phyloP scores from a whole-genome alignment of 768 basidiomycete genomes.

The Russula brevipes region DNA sequence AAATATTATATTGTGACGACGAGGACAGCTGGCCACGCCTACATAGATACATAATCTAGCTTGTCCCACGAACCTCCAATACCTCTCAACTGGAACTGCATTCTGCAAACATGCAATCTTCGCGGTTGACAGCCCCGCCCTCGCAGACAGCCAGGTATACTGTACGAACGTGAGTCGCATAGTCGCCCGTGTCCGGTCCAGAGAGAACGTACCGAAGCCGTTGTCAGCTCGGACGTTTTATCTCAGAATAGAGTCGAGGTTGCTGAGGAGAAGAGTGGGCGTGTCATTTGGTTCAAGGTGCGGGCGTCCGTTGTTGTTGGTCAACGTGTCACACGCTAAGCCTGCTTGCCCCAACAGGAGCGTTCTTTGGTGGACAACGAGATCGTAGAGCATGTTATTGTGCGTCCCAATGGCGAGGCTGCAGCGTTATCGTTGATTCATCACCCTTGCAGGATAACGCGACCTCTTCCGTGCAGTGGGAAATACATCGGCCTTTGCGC shows the following conservation, averaged over 20 bases:
- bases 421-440: neutral
- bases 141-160: slow-evolving; percentile 7
- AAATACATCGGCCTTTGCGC: slow-evolving; percentile 69
- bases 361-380: slow-evolving; percentile 67
- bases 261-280: slow-evolving; percentile 48
- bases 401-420: slow-evolving; percentile 35
- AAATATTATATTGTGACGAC: too few species aligned
- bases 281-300: slow-evolving; percentile 73
- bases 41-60: too few species aligned
- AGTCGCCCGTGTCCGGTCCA: neutral
- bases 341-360: slow-evolving; percentile 45
- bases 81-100: neutral
- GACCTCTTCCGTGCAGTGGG: slow-evolving; percentile 64
- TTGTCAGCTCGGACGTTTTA: slow-evolving; percentile 66
- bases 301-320: slow-evolving; percentile 16
- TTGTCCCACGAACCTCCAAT: neutral
- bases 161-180: slow-evolving; percentile 12
- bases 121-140: neutral
- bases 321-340: slow-evolving; percentile 21
- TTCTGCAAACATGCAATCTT: neutral
- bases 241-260: slow-evolving; percentile 65
- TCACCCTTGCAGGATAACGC: slow-evolving; percentile 50
- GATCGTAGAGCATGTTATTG: slow-evolving; percentile 69
- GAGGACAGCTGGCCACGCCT: too few species aligned
- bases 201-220: neutral